Evolutionary conservation across 2,329 filamentous ascomycete species (phyloP).

Genomic region (Arthrinium puccinioides): DNA sequence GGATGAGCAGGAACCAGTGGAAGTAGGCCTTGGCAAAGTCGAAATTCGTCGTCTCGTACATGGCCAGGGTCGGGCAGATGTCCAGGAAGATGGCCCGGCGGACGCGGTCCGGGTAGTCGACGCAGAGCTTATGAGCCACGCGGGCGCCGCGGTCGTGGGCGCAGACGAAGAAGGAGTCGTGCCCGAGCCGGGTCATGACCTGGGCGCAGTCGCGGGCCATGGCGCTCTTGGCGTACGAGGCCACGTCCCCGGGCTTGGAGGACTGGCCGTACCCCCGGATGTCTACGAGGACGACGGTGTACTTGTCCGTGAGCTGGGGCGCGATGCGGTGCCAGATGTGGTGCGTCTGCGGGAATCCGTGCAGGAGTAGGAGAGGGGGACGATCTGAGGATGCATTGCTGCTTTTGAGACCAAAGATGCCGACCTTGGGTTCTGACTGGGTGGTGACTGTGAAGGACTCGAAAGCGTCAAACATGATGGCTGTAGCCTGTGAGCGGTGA

Average conservation of each 20-base stretch:
- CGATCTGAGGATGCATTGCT: constrained; percentile 17
- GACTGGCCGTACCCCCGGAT: constrained; percentile 45
- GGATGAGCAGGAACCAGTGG: constrained; percentile 54
- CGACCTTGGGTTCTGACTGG: constrained; percentile 26
- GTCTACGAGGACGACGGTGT: constrained; percentile 37
- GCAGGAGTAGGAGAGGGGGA: constrained; percentile 38
- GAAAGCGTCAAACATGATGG: constrained; percentile 30
- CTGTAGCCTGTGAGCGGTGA: too few relatives aligned
- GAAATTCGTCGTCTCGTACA: constrained; percentile 37
- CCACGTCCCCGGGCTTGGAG: constrained; percentile 31
- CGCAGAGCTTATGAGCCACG: constrained; percentile 46
- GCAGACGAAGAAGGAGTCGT: constrained; percentile 36
- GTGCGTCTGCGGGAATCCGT: constrained; percentile 45
- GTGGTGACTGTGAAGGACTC: constrained; percentile 30
- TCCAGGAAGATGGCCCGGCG: constrained; percentile 38
- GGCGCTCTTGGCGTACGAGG: constrained; percentile 36
- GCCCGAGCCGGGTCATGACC: constrained; percentile 36
- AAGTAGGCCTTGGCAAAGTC: constrained; percentile 43
- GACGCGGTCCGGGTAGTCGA: constrained; percentile 35
- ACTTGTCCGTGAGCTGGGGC: constrained; percentile 28
- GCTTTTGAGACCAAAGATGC: constrained; percentile 35
- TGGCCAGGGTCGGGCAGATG: constrained; percentile 47
- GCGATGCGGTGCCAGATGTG: constrained; percentile 44
- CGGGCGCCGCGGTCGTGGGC: constrained; percentile 51
- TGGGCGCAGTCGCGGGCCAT: constrained; percentile 40